A percentile compares a stretch with the other conserved stretches of the same genome.
These are phyloP conservation scores for Russula lepida DNA, from an alignment of 768 basidiomycete species.

Conservation along the genomic window DNA sequence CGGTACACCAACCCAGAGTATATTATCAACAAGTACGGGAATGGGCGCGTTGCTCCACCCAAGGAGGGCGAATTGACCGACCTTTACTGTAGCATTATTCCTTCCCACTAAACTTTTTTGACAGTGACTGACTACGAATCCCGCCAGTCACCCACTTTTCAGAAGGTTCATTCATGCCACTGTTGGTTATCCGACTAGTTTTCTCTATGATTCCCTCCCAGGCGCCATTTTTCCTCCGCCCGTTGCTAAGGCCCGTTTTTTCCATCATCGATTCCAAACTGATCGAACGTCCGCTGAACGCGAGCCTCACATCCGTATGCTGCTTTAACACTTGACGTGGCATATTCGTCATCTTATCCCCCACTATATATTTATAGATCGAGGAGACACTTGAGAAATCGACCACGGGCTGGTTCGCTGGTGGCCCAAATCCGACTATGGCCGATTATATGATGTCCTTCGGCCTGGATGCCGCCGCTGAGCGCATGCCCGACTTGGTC, in stretches of 20 bases:
- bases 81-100: slow-evolving; percentile 29
- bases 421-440: slow-evolving; percentile 35
- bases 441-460: slow-evolving; percentile 42
- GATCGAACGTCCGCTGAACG: slow-evolving; percentile 27
- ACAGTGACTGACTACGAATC: background rate
- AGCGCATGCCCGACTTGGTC: slow-evolving; percentile 18
- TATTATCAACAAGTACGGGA: slow-evolving; percentile 35
- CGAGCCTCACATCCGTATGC: slow-evolving; percentile 26
- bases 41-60: slow-evolving; percentile 22
- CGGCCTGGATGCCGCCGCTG: slow-evolving; percentile 28
- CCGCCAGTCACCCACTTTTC: slow-evolving; percentile 33
- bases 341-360: background rate
- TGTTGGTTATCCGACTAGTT: slow-evolving; percentile 31
- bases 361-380: background rate
- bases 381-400: slow-evolving; percentile 15
- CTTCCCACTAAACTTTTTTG: background rate
- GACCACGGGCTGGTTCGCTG: slow-evolving; percentile 30
- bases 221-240: slow-evolving; percentile 32
- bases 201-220: slow-evolving; percentile 27
- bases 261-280: slow-evolving; percentile 23
- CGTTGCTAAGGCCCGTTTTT: slow-evolving; percentile 28
- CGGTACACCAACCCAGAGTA: slow-evolving; percentile 29
- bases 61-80: slow-evolving; percentile 30
- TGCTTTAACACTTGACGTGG: background rate
- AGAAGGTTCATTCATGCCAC: slow-evolving; percentile 37